Evolutionary conservation across 2,329 filamentous ascomycete genomes (phyloP).

Genomic region (Exophiala bonariae): DNA sequence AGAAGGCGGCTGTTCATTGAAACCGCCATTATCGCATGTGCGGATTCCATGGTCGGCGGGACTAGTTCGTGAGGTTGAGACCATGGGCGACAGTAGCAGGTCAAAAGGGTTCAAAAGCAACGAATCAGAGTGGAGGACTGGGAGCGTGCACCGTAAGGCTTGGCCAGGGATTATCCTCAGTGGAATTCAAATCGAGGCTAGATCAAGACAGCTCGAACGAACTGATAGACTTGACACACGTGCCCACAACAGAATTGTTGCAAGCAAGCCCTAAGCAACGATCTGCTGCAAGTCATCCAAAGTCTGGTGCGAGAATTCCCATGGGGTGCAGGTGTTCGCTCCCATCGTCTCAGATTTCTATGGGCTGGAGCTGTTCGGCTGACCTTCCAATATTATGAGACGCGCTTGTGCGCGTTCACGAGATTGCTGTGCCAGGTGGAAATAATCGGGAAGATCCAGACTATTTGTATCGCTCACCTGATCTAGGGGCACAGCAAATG

Average conservation of each 20-base stretch:
- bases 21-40: conserved; percentile 6
- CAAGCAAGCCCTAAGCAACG: too few species aligned
- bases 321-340: too few species aligned
- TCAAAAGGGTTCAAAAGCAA: conserved; percentile 4
- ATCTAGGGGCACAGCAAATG: not conserved
- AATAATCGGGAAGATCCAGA: conserved; percentile 1
- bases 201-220: conserved; percentile 3
- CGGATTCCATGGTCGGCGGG: conserved; percentile 7
- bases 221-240: not conserved
- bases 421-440: conserved; percentile 13
- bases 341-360: too few species aligned
- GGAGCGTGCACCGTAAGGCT: conserved; percentile 12
- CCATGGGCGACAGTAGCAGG: not conserved
- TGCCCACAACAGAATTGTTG: not conserved
- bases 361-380: not conserved
- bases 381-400: conserved; percentile 10
- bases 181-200: not conserved
- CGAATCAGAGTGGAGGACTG: conserved; percentile 12
- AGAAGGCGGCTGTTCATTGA: not conserved
- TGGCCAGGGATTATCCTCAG: not conserved
- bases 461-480: not conserved
- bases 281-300: too few species aligned
- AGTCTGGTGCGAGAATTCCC: too few species aligned
- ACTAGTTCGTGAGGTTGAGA: conserved; percentile 6
- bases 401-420: conserved; percentile 16